Conservation (phyloP, 177 flowering plant species). For the Telopea speciosissima region DNA sequence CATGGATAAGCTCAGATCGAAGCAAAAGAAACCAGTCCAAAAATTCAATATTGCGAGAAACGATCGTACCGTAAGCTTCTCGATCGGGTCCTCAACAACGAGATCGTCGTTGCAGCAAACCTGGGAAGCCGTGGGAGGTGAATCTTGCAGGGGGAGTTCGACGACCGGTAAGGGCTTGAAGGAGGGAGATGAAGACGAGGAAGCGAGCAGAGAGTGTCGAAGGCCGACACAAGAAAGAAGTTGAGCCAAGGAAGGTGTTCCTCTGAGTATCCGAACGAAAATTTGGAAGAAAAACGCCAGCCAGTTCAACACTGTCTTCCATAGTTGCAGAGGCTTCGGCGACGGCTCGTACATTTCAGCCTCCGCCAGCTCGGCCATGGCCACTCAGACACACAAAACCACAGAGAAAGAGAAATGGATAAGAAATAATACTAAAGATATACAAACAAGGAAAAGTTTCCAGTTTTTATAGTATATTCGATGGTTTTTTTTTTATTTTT, state of each 20-base stretch:
- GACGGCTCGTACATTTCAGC: slow-evolving; percentile 50
- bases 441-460: no score
- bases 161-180: slow-evolving; percentile 74
- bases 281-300: slow-evolving; percentile 75
- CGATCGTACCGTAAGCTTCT: slow-evolving; percentile 58
- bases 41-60: not conserved
- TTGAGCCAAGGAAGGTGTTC: slow-evolving; percentile 33
- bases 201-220: slow-evolving; percentile 41
- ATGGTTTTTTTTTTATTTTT: no score
- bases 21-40: not conserved
- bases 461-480: no score
- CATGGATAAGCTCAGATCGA: not conserved
- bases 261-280: slow-evolving; percentile 63
- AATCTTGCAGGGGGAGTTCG: slow-evolving; percentile 36
- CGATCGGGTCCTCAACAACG: slow-evolving; percentile 9
- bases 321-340: slow-evolving; percentile 38
- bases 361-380: slow-evolving; percentile 73
- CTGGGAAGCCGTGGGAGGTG: slow-evolving; percentile 11
- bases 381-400: not conserved
- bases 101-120: slow-evolving; percentile 14
- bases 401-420: not conserved
- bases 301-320: slow-evolving; percentile 77
- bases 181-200: slow-evolving; percentile 37
- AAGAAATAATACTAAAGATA: no score
- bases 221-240: slow-evolving; percentile 40